These are phyloP conservation scores for Clonostachys byssicola DNA, from an alignment of 2,329 filamentous ascomycete genomes.

Conservation along the genomic window DNA sequence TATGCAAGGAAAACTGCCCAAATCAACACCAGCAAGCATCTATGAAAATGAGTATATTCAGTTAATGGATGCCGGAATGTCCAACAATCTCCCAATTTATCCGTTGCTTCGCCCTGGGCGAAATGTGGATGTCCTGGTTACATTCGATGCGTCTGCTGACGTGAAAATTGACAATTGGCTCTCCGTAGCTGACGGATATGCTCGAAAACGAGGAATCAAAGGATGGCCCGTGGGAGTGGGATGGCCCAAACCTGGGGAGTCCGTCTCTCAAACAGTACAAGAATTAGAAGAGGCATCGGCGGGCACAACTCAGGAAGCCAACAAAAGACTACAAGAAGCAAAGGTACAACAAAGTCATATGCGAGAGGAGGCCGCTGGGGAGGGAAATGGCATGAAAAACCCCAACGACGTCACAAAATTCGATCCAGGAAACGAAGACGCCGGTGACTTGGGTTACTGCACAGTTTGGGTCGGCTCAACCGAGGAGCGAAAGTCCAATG, in stretches of 20 bases:
- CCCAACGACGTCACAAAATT: constrained; percentile 27
- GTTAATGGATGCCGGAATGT: constrained; percentile 98
- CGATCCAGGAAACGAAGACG: constrained; percentile 34
- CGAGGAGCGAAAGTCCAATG: constrained; percentile 60
- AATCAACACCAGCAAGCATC: constrained; percentile 74
- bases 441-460: constrained; percentile 77
- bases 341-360: constrained; percentile 35
- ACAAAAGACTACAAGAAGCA: constrained; percentile 60
- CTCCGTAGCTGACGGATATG: constrained; percentile 89
- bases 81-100: constrained; percentile 95
- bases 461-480: constrained; percentile 92
- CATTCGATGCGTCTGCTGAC: constrained; percentile 93
- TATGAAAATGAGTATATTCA: constrained; percentile 68
- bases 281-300: constrained; percentile 66
- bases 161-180: constrained; percentile 96
- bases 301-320: constrained; percentile 53
- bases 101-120: constrained; percentile 84
- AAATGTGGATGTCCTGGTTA: constrained; percentile 83
- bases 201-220: constrained; percentile 81
- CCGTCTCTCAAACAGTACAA: constrained; percentile 53
- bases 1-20: constrained; percentile 71
- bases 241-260: constrained; percentile 69
- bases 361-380: constrained; percentile 14
- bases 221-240: constrained; percentile 95
- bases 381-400: constrained; percentile 12